A percentile compares a stretch with the other conserved stretches of the same genome.
phyloP scores from a whole-genome alignment of 441 rosid species.

The Erodium moschatum region DNA sequence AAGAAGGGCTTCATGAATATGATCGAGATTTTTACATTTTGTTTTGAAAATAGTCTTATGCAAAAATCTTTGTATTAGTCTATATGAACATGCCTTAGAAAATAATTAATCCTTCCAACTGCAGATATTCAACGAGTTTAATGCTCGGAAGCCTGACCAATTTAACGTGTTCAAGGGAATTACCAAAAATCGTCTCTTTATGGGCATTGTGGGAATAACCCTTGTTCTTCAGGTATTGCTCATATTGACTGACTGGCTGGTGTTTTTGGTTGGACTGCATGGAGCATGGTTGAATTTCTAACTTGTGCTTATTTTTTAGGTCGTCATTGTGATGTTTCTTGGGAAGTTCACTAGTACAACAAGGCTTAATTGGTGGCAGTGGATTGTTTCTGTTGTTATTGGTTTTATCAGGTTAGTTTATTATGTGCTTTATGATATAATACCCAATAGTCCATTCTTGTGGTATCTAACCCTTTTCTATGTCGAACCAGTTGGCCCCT shows the following conservation, averaged over 20 bases:
- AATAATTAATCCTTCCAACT: constrained; percentile 13
- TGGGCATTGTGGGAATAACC: constrained; percentile 59
- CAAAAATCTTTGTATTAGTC: background rate
- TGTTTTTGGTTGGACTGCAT: background rate
- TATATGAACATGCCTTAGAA: background rate
- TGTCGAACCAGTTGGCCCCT: constrained; percentile 69
- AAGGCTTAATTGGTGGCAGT: constrained; percentile 62
- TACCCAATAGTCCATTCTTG: constrained; percentile 6
- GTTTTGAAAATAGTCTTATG: too few relatives aligned
- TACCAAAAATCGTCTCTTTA: constrained; percentile 58
- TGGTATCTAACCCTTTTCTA: background rate
- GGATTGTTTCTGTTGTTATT: constrained; percentile 55
- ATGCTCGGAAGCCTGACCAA: constrained; percentile 91
- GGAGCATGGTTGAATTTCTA: constrained; percentile 3
- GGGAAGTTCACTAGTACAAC: constrained; percentile 72
- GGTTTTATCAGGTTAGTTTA: constrained; percentile 55
- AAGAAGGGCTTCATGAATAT: background rate
- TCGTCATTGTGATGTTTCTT: constrained; percentile 60
- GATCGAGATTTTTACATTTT: background rate
- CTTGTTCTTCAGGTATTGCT: constrained; percentile 63
- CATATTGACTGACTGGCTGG: background rate
- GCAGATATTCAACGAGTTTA: constrained; percentile 88
- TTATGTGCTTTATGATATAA: background rate
- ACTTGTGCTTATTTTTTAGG: constrained; percentile 28
- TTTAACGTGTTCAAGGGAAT: constrained; percentile 60